A percentile compares a stretch with the other conserved stretches of the same genome.
Conservation (phyloP, 2,329 filamentous ascomycete genomes). For the Trichoderma gracile region DNA sequence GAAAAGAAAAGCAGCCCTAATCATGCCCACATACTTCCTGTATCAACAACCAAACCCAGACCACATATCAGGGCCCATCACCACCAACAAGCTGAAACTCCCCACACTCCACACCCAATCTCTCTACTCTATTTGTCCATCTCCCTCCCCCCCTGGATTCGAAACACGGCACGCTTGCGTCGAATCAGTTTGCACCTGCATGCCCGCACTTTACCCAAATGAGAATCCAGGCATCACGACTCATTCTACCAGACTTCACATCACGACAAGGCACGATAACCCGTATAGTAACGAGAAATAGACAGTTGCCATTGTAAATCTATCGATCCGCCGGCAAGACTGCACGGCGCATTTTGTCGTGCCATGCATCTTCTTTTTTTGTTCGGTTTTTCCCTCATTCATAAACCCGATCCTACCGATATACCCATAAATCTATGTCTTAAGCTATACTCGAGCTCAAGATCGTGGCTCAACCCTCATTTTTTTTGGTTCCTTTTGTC, state of each 20-base stretch:
- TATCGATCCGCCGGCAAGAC: neutral
- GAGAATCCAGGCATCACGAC: neutral
- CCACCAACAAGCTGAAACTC: neutral
- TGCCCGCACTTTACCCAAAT: neutral
- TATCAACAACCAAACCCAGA: no score
- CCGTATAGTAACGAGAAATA: no score
- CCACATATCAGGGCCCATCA: no score
- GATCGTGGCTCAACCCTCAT: neutral
- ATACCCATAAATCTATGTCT: conserved; percentile 19
- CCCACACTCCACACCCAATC: conserved; percentile 12
- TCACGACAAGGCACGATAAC: no score
- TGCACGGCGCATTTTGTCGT: neutral
- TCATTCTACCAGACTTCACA: no score
- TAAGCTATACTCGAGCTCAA: neutral
- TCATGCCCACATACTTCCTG: no score
- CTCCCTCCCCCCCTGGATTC: conserved; percentile 4
- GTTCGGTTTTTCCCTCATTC: neutral
- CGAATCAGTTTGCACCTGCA: neutral
- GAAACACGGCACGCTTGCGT: conserved; percentile 18
- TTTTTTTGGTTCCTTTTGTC: neutral
- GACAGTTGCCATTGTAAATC: conserved; percentile 15
- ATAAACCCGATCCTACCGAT: conserved; percentile 7
- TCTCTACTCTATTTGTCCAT: neutral
- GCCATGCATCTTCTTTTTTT: conserved; percentile 15
- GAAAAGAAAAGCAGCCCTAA: no score